Percentiles rank a stretch among this genome's conserved stretches.
phyloP scores from a whole-genome alignment of 257 asterid species.

The Gentiana straminea region DNA sequence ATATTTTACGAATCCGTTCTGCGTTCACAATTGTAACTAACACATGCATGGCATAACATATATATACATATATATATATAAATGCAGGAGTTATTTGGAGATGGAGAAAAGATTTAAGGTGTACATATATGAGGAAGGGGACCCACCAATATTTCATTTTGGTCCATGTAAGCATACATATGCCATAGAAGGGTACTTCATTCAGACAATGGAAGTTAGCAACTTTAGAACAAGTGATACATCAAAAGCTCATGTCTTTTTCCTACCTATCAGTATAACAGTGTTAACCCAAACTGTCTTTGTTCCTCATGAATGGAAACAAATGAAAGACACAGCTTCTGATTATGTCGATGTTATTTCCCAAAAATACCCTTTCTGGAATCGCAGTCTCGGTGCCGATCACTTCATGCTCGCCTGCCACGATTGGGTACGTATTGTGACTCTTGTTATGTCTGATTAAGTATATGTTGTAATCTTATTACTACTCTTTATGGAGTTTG shows the following conservation, averaged over 20 bases:
- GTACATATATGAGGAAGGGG: conserved; percentile 62
- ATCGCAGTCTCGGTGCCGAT: conserved; percentile 62
- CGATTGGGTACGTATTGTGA: conserved; percentile 54
- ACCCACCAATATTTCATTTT: conserved; percentile 63
- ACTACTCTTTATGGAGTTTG: too few species aligned
- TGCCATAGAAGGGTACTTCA: conserved; percentile 90
- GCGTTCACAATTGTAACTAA: too few species aligned
- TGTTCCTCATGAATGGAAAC: conserved; percentile 36
- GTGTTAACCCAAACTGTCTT: conserved; percentile 36
- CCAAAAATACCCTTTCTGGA: conserved; percentile 52
- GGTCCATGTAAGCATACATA: conserved; percentile 75
- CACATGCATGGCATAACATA: too few species aligned
- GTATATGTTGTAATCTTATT: too few species aligned
- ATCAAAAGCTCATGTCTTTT: conserved; percentile 63
- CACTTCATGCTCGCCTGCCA: conserved; percentile 88
- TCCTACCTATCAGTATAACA: conserved; percentile 67
- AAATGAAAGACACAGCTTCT: conserved; percentile 25
- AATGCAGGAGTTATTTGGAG: conserved; percentile 62
- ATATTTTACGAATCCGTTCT: too few species aligned
- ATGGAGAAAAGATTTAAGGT: conserved; percentile 79
- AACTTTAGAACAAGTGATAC: conserved; percentile 41
- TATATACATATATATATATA: too few species aligned
- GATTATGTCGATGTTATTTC: conserved; percentile 33
- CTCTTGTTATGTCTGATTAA: too few species aligned
- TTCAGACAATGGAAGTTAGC: conserved; percentile 53